These are phyloP conservation scores for Blepharisma japonicum DNA, from an alignment of 73 alveolate species.

Conservation along the genomic window DNA sequence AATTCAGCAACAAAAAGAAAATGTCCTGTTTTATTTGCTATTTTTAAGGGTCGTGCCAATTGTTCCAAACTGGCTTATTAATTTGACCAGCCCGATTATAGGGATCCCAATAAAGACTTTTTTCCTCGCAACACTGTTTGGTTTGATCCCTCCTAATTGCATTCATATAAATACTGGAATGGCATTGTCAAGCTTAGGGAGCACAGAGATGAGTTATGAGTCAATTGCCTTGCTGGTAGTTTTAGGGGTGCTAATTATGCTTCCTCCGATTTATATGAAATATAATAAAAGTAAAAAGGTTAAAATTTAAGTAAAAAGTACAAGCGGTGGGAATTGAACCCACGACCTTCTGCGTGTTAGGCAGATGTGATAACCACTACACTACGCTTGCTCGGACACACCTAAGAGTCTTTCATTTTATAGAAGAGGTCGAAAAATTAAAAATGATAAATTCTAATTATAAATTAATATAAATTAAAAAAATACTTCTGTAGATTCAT, in stretches of 20 bases:
- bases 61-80: constrained; percentile 77
- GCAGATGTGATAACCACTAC: constrained; percentile 33
- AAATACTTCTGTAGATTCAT: no score
- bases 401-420: neutral
- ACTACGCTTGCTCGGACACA: constrained; percentile 5
- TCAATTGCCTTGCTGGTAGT: neutral
- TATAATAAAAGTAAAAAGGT: neutral
- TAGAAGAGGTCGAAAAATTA: no score
- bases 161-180: constrained; percentile 73
- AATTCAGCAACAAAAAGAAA: constrained; percentile 44
- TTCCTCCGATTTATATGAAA: constrained; percentile 11
- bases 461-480: no score
- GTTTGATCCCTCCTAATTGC: constrained; percentile 78
- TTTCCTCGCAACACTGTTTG: constrained; percentile 63
- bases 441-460: no score
- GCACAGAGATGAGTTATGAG: constrained; percentile 41
- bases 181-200: constrained; percentile 50
- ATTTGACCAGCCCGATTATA: constrained; percentile 71
- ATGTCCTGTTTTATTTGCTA: constrained; percentile 68
- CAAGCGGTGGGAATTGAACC: constrained; percentile 33
- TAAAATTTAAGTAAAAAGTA: neutral
- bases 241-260: neutral
- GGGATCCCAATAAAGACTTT: constrained; percentile 67
- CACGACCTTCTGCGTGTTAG: constrained; percentile 31
- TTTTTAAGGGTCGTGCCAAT: constrained; percentile 82